Conservation (phyloP, 2,329 filamentous ascomycete species). For the Xylariaceae sp. region DNA sequence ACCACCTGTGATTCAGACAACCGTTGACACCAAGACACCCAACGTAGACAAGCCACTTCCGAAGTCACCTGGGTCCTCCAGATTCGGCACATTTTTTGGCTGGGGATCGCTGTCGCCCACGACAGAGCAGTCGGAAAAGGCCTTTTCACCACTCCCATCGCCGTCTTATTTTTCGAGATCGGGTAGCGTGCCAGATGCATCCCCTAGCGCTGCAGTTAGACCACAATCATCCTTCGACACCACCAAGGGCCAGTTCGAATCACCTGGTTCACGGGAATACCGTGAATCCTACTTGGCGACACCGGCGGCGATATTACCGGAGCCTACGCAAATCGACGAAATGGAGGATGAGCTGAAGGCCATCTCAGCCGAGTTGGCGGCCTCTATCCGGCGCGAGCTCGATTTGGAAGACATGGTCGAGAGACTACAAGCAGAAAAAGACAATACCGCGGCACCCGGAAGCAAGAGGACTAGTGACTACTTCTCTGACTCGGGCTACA, state of each 20-base stretch:
- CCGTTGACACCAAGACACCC: conserved; percentile 30
- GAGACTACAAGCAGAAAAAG: conserved; percentile 71
- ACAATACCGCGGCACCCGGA: conserved; percentile 50
- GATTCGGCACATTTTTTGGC: conserved; percentile 48
- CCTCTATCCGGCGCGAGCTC: conserved; percentile 91
- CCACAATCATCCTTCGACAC: conserved; percentile 33
- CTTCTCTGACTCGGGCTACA: conserved; percentile 92
- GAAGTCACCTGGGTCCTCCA: conserved; percentile 46
- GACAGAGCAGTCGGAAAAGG: conserved; percentile 47
- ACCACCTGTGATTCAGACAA: conserved; percentile 23
- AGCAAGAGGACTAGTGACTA: conserved; percentile 86
- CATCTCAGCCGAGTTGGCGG: conserved; percentile 86
- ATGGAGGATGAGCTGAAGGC: conserved; percentile 92
- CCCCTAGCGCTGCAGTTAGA: conserved; percentile 35
- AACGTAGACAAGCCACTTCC: conserved; percentile 51
- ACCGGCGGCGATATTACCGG: conserved; percentile 37
- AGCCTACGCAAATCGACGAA: conserved; percentile 63
- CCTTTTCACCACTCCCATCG: conserved; percentile 44
- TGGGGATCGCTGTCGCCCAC: conserved; percentile 46
- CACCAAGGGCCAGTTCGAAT: conserved; percentile 37
- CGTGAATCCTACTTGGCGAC: conserved; percentile 48
- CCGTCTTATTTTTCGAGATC: conserved; percentile 41
- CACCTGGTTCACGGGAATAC: conserved; percentile 42
- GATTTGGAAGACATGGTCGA: conserved; percentile 94
- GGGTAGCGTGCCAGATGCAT: conserved; percentile 37